Evolutionary conservation across 2,329 filamentous ascomycete genomes (phyloP), one percentile per base, ranked within the genome.

Genomic region (Microcyclosporella mali): DNA sequence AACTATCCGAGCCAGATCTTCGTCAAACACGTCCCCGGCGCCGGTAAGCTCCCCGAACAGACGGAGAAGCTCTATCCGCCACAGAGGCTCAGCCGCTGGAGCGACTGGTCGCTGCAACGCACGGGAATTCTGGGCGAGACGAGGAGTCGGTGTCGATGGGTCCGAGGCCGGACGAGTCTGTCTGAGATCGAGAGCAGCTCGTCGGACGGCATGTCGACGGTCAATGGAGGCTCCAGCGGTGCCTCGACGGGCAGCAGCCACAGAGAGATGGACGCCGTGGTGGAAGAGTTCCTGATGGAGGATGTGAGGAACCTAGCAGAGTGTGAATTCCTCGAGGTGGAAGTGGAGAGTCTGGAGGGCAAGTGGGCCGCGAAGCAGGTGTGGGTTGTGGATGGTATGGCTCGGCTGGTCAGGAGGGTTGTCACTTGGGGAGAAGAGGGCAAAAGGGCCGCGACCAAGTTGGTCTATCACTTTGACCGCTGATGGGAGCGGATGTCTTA

Each of bases 371-470:
- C 28, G 30, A 40, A 42, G 32, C 47, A 54, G 41, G 39, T 54
- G 27, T 54, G 49, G 49, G 43, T 46, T 29, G 34, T 54, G 30
- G 49, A 52, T 28, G 31, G 43, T n/a, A 47, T 45, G 10, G 45
- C 35, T 11, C 45, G 41, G 36, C 39, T 54, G 25, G 43, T 54
- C 11, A 52, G 45, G 45, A 49, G 51, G 45, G 41, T 47, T 19
- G 38, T 54, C n/a, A 52, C 45, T 2, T 44, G 41, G 18, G 47
- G 42, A 12, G 27, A 27, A 25, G 40, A 27, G 19, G 43, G 40
- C n/a, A 33, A 44, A 18, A 51, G 43, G 29, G 50, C 44, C 33
- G 52, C 52, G 40, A 49, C 79, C 15, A 47, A 37, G 36, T 47
- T 48, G 29, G 50, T 52, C 2, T 55, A 51, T 45, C 45, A 52